Evolutionary conservation across 352 stramenopile species (phyloP).

Genomic region (Blastocystis sp.): DNA sequence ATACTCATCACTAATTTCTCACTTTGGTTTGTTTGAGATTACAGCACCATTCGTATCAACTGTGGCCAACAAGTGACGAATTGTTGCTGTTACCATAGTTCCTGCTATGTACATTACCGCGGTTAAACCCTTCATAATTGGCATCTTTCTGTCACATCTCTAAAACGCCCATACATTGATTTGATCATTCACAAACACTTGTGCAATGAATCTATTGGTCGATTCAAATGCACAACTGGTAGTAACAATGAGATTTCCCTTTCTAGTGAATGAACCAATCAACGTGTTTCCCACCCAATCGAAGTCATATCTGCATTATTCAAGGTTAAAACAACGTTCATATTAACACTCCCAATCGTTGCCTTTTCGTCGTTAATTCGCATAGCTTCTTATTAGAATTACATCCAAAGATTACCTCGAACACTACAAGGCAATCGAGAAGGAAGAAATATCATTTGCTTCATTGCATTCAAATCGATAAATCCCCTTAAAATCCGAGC

Average conservation of each 20-base stretch:
- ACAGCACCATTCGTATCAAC: neutral
- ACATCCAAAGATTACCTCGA: slow-evolving; percentile 10
- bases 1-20: neutral
- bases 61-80: neutral
- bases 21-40: slow-evolving; percentile 34
- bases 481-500: neutral
- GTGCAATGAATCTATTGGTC: neutral
- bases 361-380: slow-evolving; percentile 77
- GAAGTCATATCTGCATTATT: neutral
- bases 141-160: neutral
- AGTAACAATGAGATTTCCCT: slow-evolving; percentile 13
- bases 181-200: slow-evolving; percentile 3
- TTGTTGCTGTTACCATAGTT: neutral
- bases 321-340: slow-evolving; percentile 79
- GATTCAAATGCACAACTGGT: neutral
- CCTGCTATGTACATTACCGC: slow-evolving; percentile 15
- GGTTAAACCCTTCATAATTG: slow-evolving; percentile 47
- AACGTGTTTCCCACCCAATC: neutral
- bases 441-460: slow-evolving; percentile 71
- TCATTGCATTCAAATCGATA: neutral
- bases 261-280: neutral
- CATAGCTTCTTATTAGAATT: slow-evolving; percentile 72
- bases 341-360: slow-evolving; percentile 76
- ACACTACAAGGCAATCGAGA: slow-evolving; percentile 73
- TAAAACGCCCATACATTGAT: neutral